phyloP scores from a whole-genome alignment of 2,329 filamentous ascomycete species.

The Fusarium musae region DNA sequence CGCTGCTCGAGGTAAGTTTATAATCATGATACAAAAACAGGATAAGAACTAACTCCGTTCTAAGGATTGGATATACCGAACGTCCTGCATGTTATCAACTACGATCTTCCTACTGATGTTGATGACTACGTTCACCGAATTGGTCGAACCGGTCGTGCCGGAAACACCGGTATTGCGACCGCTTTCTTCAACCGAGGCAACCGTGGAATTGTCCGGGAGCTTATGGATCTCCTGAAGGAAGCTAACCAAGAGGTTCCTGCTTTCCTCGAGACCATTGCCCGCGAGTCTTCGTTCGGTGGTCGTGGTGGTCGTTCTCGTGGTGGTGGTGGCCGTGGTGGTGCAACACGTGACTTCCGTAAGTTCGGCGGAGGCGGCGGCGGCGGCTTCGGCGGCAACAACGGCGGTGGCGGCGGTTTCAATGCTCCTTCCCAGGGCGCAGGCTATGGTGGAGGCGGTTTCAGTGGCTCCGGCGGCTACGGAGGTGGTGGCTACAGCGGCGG shows the following conservation, averaged over 20 bases:
- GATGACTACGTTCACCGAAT: slow-evolving; percentile 99
- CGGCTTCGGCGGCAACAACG: slow-evolving; percentile 53
- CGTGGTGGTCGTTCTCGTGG: slow-evolving; percentile 63
- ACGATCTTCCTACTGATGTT: slow-evolving; percentile 98
- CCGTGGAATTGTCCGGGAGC: slow-evolving; percentile 94
- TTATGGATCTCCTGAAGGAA: slow-evolving; percentile 98
- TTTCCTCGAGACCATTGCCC: slow-evolving; percentile 97
- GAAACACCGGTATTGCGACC: slow-evolving; percentile 97
- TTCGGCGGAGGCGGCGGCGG: slow-evolving; percentile 55
- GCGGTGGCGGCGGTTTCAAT: slow-evolving; percentile 53
- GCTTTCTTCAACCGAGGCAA: slow-evolving; percentile 99
- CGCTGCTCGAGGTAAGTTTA: slow-evolving; percentile 69
- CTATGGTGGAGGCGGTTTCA: slow-evolving; percentile 56
- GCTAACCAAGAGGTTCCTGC: slow-evolving; percentile 95
- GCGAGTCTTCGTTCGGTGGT: slow-evolving; percentile 86
- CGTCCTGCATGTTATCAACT: slow-evolving; percentile 98
- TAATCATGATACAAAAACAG: not conserved
- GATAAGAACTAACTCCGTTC: not conserved
- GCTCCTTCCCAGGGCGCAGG: slow-evolving; percentile 50
- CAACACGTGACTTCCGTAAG: slow-evolving; percentile 92
- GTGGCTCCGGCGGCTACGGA: slow-evolving; percentile 74
- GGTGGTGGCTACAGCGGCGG: slow-evolving; percentile 56
- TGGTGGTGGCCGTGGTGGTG: slow-evolving; percentile 74
- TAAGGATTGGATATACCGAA: slow-evolving; percentile 90
- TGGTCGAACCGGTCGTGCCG: slow-evolving; percentile 99